Evolutionary conservation across 768 basidiomycete genomes (phyloP).

Genomic region (Collybia sordida): DNA sequence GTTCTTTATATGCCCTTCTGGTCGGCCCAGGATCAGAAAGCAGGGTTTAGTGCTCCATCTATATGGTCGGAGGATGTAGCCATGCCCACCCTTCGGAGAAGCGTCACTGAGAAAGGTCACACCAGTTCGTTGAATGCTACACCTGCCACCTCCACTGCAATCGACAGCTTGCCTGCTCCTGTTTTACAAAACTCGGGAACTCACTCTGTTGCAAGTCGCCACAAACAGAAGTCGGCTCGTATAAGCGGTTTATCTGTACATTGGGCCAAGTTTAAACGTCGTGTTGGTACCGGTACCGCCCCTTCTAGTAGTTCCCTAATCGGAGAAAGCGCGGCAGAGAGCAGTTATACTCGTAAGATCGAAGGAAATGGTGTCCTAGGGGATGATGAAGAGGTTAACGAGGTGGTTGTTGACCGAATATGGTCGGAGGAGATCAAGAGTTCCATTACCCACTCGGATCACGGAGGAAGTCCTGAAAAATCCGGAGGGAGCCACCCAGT

Average conservation of each 20-base stretch:
- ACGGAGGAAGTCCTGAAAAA: conserved; percentile 47
- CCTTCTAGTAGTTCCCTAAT: conserved; percentile 55
- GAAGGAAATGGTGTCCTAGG: conserved; percentile 16
- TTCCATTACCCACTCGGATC: conserved; percentile 52
- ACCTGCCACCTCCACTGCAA: conserved; percentile 24
- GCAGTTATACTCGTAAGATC: conserved; percentile 27
- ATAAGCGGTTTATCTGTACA: conserved; percentile 36
- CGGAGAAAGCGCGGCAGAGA: conserved; percentile 47
- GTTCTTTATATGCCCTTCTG: conserved; percentile 15
- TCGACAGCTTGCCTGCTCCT: conserved; percentile 40
- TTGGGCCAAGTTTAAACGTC: conserved; percentile 53
- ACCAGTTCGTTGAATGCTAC: conserved; percentile 10
- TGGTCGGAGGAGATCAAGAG: conserved; percentile 64
- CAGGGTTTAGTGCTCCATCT: conserved; percentile 11
- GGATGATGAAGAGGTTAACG: conserved; percentile 51
- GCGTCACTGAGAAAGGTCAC: conserved; percentile 7
- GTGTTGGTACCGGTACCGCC: conserved; percentile 53
- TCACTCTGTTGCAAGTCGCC: conserved; percentile 19
- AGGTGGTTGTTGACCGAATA: conserved; percentile 73
- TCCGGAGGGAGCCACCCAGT: conserved; percentile 41
- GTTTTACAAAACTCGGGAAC: conserved; percentile 29
- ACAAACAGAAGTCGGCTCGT: conserved; percentile 33
- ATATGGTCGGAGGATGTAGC: conserved; percentile 17
- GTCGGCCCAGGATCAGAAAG: conserved; percentile 7
- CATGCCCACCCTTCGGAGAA: conserved; percentile 9